Percentiles rank a stretch among this genome's conserved stretches.
Conservation (phyloP, 2,329 filamentous ascomycete species). For the Cladophialophora exuberans region DNA sequence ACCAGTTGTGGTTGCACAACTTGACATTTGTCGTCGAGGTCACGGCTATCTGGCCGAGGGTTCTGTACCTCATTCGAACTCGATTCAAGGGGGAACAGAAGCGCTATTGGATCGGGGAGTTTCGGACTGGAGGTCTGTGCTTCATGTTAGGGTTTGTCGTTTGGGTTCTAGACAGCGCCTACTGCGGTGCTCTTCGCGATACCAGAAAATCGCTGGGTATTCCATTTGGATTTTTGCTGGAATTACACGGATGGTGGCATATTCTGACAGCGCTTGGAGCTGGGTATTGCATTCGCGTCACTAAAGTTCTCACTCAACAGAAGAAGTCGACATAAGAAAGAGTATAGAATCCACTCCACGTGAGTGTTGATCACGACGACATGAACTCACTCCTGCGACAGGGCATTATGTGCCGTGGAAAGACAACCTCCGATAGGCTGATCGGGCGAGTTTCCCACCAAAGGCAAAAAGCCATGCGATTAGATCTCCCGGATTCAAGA, state of each 20-base stretch:
- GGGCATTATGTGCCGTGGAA: neutral
- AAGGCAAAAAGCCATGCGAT: no score
- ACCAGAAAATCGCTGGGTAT: slow-evolving; percentile 32
- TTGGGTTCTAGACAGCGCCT: slow-evolving; percentile 36
- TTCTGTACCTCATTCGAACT: slow-evolving; percentile 23
- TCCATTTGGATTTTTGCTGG: slow-evolving; percentile 35
- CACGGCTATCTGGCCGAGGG: slow-evolving; percentile 27
- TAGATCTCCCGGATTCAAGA: no score
- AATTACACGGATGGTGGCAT: slow-evolving; percentile 40
- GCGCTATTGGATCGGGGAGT: slow-evolving; percentile 23
- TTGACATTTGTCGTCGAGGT: slow-evolving; percentile 22
- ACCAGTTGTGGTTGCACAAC: slow-evolving; percentile 29
- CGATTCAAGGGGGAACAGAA: slow-evolving; percentile 18
- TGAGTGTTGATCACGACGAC: neutral
- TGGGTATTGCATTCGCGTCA: slow-evolving; percentile 30
- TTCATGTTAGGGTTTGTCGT: slow-evolving; percentile 28
- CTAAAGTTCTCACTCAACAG: slow-evolving; percentile 21
- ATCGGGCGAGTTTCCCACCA: no score
- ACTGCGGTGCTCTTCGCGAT: slow-evolving; percentile 30
- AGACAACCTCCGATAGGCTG: neutral
- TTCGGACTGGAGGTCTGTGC: slow-evolving; percentile 24
- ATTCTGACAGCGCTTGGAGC: slow-evolving; percentile 31
- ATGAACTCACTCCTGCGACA: neutral
- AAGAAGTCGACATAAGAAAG: neutral
- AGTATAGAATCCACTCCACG: neutral